Evolutionary conservation across 2,329 filamentous ascomycete genomes (phyloP).

Genomic region (Nothophoma quercina): DNA sequence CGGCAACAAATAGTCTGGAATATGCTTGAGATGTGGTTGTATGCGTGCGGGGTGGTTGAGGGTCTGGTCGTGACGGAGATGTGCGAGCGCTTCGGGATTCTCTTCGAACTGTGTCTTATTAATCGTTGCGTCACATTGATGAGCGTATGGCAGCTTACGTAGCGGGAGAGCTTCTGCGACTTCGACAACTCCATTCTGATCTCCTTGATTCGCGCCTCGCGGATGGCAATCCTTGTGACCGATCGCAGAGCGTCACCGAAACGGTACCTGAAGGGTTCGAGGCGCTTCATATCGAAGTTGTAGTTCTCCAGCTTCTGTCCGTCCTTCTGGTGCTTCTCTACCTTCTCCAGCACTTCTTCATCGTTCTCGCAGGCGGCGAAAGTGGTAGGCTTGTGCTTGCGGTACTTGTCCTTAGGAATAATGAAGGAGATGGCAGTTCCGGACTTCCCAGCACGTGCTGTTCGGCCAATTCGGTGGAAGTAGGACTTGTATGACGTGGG

Average conservation of each 20-base stretch:
- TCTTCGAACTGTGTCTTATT: slow-evolving; percentile 80
- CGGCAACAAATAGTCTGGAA: slow-evolving; percentile 92
- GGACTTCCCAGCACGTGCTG: slow-evolving; percentile 86
- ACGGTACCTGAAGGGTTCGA: slow-evolving; percentile 93
- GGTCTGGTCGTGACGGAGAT: slow-evolving; percentile 90
- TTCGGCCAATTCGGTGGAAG: slow-evolving; percentile 95
- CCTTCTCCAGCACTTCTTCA: slow-evolving; percentile 82
- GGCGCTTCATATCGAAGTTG: slow-evolving; percentile 91
- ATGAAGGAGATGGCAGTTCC: slow-evolving; percentile 98
- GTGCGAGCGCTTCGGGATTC: slow-evolving; percentile 86
- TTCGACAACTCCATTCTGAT: slow-evolving; percentile 89
- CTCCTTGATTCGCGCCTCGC: slow-evolving; percentile 88
- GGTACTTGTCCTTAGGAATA: slow-evolving; percentile 79
- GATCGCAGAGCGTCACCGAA: slow-evolving; percentile 85
- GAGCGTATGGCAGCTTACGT: slow-evolving; percentile 27
- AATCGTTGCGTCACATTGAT: background rate
- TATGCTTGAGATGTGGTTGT: slow-evolving; percentile 82
- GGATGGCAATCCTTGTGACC: slow-evolving; percentile 87
- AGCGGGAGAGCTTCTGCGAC: slow-evolving; percentile 76
- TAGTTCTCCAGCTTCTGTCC: slow-evolving; percentile 88
- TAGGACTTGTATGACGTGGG: slow-evolving; percentile 89
- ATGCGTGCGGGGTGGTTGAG: slow-evolving; percentile 77
- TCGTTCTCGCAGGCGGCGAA: slow-evolving; percentile 80
- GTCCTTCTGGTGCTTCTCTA: slow-evolving; percentile 81
- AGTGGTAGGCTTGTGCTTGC: slow-evolving; percentile 88